A percentile compares a stretch with the other conserved stretches of the same genome.
Conservation (phyloP, 345 rosid genomes). For the Orychophragmus violaceus region DNA sequence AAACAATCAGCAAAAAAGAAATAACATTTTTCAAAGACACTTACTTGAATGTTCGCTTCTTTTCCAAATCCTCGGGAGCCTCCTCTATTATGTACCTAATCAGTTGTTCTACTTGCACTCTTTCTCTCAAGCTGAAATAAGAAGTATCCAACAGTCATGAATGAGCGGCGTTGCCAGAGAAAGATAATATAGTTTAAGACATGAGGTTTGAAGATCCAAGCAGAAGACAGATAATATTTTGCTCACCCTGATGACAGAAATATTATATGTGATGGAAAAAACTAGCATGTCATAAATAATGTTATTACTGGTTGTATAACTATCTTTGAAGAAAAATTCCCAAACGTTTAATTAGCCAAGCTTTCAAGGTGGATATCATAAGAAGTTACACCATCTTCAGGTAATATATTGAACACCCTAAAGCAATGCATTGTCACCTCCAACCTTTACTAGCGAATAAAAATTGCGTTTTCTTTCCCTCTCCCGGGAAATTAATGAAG, state of each 20-base stretch:
- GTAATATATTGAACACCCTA: not conserved
- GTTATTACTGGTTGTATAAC: not conserved
- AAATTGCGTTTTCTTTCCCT: not conserved
- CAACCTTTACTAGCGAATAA: not conserved
- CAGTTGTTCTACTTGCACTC: constrained; percentile 70
- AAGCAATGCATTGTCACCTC: not conserved
- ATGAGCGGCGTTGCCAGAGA: not conserved
- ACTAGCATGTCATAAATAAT: not conserved
- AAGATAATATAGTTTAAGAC: not conserved
- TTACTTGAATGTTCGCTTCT: constrained; percentile 68
- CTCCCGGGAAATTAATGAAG: not conserved
- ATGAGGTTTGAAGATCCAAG: not conserved
- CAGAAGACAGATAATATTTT: not conserved
- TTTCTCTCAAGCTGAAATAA: constrained; percentile 72
- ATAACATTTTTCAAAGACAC: constrained; percentile 17
- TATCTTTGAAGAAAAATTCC: not conserved
- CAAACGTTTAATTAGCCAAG: not conserved
- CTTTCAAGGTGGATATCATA: not conserved
- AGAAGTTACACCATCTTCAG: not conserved
- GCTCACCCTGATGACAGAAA: not conserved
- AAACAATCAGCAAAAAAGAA: not conserved
- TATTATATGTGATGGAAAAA: not conserved
- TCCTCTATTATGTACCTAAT: constrained; percentile 72
- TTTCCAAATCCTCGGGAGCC: constrained; percentile 68
- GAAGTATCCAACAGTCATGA: constrained; percentile 9